phyloP scores from a whole-genome alignment of 768 basidiomycete genomes.

The Leccinum subgranulosum region DNA sequence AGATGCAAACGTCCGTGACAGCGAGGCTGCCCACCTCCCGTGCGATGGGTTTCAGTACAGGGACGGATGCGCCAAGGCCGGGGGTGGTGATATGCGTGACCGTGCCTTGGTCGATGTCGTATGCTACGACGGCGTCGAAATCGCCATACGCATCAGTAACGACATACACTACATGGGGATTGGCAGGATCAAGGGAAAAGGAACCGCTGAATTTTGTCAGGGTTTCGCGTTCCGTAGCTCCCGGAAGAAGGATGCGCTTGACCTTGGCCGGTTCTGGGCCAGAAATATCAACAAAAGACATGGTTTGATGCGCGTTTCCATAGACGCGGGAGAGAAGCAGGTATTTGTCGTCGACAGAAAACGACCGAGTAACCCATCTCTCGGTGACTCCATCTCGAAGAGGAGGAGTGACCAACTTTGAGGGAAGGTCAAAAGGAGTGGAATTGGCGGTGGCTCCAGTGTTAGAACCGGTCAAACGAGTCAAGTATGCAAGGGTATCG shows the following conservation, averaged over 20 bases:
- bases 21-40: conserved; percentile 31
- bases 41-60: conserved; percentile 33
- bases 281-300: conserved; percentile 36
- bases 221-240: conserved; percentile 30
- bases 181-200: conserved; percentile 33
- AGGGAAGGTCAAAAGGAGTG: conserved; percentile 30
- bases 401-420: conserved; percentile 34
- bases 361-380: conserved; percentile 29
- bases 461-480: conserved; percentile 30
- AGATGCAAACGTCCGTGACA: conserved; percentile 27
- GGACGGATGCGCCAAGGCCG: conserved; percentile 22
- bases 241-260: conserved; percentile 34
- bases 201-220: conserved; percentile 18
- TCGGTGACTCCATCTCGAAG: conserved; percentile 30
- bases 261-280: conserved; percentile 21
- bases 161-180: conserved; percentile 32
- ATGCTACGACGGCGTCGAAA: conserved; percentile 35
- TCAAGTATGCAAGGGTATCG: conserved; percentile 37
- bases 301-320: conserved; percentile 26
- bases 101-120: conserved; percentile 28
- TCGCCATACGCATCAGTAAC: conserved; percentile 39
- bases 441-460: conserved; percentile 30
- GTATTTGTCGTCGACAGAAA: conserved; percentile 40
- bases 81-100: conserved; percentile 40
- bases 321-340: conserved; percentile 31